A percentile compares a stretch with the other conserved stretches of the same genome.
Evolutionary conservation across 2,329 filamentous ascomycete species (phyloP).

Genomic region (Beauveria sp.): DNA sequence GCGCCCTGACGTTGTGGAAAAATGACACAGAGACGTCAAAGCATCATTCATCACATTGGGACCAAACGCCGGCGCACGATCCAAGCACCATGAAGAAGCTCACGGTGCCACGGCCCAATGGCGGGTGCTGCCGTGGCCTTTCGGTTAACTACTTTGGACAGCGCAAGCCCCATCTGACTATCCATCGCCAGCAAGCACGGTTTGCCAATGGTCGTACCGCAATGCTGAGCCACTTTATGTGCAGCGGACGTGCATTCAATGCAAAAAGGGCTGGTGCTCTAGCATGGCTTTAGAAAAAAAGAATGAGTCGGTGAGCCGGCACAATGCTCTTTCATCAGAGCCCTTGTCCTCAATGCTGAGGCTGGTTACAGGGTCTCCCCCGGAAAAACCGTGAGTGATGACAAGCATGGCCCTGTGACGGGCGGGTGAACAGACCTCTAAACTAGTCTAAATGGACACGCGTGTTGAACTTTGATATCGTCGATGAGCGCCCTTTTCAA

Average conservation of each 20-base stretch:
- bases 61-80: no score
- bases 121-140: no score
- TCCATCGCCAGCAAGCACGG: background rate
- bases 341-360: no score
- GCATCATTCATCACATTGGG: background rate
- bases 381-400: background rate
- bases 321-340: background rate
- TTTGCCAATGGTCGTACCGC: background rate
- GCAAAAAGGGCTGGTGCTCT: background rate
- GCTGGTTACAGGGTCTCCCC: background rate
- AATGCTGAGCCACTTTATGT: background rate
- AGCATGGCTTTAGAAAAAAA: no score
- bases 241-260: slow-evolving; percentile 7
- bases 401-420: background rate
- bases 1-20: background rate
- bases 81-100: background rate
- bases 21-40: background rate
- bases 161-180: background rate
- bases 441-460: no score
- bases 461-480: background rate
- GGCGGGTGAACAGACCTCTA: background rate
- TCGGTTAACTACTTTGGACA: background rate
- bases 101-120: background rate
- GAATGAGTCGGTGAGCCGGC: background rate
- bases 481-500: background rate